Evolutionary conservation across 2,329 filamentous ascomycete species (phyloP).

Genomic region (Colletotrichum ledebouriae): DNA sequence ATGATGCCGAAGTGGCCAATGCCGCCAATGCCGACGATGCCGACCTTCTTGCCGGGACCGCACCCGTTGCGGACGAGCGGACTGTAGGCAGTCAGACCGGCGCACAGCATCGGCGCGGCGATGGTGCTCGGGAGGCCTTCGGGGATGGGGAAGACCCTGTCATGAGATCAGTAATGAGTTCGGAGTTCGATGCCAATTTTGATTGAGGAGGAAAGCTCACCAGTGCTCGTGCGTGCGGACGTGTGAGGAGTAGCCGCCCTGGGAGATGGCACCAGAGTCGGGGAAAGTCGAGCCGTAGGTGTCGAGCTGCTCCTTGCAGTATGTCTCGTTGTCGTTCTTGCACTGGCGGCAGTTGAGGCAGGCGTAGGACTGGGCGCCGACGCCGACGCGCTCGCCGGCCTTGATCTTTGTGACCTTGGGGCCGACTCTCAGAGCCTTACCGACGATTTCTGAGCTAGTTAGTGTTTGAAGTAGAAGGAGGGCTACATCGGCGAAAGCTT

Average conservation of each 20-base stretch:
- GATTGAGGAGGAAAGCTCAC: constrained; percentile 46
- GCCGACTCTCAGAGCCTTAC: constrained; percentile 76
- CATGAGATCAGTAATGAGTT: background rate
- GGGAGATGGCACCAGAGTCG: constrained; percentile 72
- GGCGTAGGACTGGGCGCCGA: constrained; percentile 76
- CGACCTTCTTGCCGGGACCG: constrained; percentile 84
- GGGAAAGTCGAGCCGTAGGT: constrained; percentile 72
- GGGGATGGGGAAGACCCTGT: constrained; percentile 78
- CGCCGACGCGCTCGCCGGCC: constrained; percentile 74
- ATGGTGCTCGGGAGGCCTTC: constrained; percentile 73
- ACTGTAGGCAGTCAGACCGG: constrained; percentile 83
- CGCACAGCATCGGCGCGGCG: constrained; percentile 87
- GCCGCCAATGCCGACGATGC: constrained; percentile 79
- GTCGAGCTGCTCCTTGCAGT: constrained; percentile 71
- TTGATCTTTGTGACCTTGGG: constrained; percentile 72
- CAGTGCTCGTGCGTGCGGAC: constrained; percentile 83
- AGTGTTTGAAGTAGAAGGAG: constrained; percentile 4
- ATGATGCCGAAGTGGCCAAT: constrained; percentile 79
- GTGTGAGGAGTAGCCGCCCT: constrained; percentile 74
- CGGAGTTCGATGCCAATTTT: background rate
- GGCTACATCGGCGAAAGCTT: constrained; percentile 45
- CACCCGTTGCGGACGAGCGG: constrained; percentile 82
- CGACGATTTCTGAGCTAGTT: constrained; percentile 71
- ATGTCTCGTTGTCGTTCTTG: constrained; percentile 76
- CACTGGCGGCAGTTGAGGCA: constrained; percentile 76